Conservation (phyloP, 345 rosid genomes). For the Rhodomyrtus tomentosa region DNA sequence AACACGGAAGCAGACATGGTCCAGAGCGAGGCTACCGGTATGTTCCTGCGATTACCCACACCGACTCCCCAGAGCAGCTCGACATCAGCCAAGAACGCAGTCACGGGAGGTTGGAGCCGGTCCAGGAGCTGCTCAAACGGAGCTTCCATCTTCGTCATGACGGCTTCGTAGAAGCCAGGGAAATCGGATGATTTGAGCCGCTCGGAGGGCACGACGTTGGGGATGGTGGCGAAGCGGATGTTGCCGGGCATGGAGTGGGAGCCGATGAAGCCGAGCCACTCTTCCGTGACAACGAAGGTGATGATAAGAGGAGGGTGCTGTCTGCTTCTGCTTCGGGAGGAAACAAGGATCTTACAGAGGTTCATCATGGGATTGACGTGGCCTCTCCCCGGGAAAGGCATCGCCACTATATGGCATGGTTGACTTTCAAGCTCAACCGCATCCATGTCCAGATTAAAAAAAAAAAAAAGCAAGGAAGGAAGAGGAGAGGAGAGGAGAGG, state of each 20-base stretch:
- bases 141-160: slow-evolving; percentile 23
- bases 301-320: slow-evolving; percentile 15
- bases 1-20: slow-evolving; percentile 27
- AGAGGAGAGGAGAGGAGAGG: background rate
- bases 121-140: slow-evolving; percentile 40
- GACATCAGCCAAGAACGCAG: slow-evolving; percentile 19
- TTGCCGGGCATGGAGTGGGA: slow-evolving; percentile 21
- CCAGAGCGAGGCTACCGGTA: slow-evolving; percentile 34
- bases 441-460: background rate
- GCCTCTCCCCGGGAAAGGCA: slow-evolving; percentile 63
- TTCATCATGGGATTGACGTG: slow-evolving; percentile 67
- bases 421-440: background rate
- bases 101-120: slow-evolving; percentile 18
- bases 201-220: slow-evolving; percentile 47
- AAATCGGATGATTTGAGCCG: slow-evolving; percentile 15
- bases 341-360: slow-evolving; percentile 31
- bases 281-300: slow-evolving; percentile 56
- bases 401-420: slow-evolving; percentile 34
- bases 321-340: slow-evolving; percentile 8
- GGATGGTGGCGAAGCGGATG: slow-evolving; percentile 22
- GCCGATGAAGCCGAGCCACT: slow-evolving; percentile 47
- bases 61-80: slow-evolving; percentile 19
- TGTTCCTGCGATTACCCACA: slow-evolving; percentile 22
- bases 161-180: slow-evolving; percentile 28
- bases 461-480: background rate